These are phyloP conservation scores for Carpinus viminea DNA, from an alignment of 306 rosid species.

Conservation along the genomic window DNA sequence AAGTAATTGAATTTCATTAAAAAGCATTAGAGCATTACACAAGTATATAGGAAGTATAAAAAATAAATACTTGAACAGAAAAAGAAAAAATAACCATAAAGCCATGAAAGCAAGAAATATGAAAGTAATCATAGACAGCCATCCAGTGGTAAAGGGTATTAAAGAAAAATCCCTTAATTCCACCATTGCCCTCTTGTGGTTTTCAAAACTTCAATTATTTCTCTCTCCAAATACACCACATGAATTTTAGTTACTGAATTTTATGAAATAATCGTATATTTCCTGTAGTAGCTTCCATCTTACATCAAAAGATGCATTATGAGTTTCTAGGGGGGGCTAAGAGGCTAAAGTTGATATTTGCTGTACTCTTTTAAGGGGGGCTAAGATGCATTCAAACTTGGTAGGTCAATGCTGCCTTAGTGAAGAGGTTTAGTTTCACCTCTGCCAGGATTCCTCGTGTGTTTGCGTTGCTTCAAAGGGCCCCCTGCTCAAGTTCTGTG, in stretches of 20 bases:
- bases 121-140: too few species aligned
- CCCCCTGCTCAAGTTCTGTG: not conserved
- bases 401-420: not conserved
- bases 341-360: not conserved
- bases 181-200: too few species aligned
- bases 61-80: too few species aligned
- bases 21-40: too few species aligned
- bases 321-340: not conserved
- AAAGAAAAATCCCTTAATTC: too few species aligned
- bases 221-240: too few species aligned
- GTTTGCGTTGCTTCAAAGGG: not conserved
- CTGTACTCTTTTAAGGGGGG: not conserved
- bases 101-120: too few species aligned
- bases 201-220: too few species aligned
- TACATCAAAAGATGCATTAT: not conserved
- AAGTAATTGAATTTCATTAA: too few species aligned
- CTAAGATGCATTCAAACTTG: not conserved
- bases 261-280: not conserved
- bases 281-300: not conserved
- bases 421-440: not conserved
- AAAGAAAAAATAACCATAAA: too few species aligned
- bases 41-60: too few species aligned
- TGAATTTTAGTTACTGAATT: not conserved
- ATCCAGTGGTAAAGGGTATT: too few species aligned
- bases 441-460: not conserved